A percentile compares a stretch with the other conserved stretches of the same genome.
phyloP scores from a whole-genome alignment of 208 protist species.

The Herpetomonas samuelpessoai region DNA sequence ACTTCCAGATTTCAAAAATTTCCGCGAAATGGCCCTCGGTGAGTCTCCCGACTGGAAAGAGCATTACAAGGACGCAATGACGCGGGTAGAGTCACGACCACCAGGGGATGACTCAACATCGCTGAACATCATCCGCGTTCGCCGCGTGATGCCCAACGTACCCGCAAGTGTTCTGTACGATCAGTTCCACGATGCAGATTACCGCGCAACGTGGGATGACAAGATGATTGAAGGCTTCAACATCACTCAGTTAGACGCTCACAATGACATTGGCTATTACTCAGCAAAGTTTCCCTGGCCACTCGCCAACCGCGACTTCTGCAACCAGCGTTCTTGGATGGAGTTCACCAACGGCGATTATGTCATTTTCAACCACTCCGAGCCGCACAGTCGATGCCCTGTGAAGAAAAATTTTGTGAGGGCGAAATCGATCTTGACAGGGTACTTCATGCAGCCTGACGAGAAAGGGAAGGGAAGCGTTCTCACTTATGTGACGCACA shows the following conservation, averaged over 20 bases:
- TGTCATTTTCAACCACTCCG: slow-evolving; percentile 92
- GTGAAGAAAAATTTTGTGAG: slow-evolving; percentile 75
- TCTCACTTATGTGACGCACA: slow-evolving; percentile 84
- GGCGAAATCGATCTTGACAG: slow-evolving; percentile 77
- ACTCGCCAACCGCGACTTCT: slow-evolving; percentile 88
- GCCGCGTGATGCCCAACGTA: slow-evolving; percentile 61
- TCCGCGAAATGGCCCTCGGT: slow-evolving; percentile 53
- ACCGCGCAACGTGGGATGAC: slow-evolving; percentile 81
- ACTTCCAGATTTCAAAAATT: slow-evolving; percentile 60
- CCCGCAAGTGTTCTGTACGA: slow-evolving; percentile 76
- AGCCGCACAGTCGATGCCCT: slow-evolving; percentile 70
- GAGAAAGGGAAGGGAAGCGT: slow-evolving; percentile 28
- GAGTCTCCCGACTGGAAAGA: slow-evolving; percentile 33
- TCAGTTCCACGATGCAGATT: slow-evolving; percentile 82
- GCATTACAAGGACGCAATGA: slow-evolving; percentile 41
- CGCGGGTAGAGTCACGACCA: slow-evolving; percentile 60
- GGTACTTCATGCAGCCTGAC: slow-evolving; percentile 78
- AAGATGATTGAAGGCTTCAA: slow-evolving; percentile 89
- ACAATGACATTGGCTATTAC: slow-evolving; percentile 93
- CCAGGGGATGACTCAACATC: slow-evolving; percentile 35
- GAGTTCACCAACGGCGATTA: slow-evolving; percentile 88
- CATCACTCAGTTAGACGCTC: slow-evolving; percentile 67
- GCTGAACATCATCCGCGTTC: slow-evolving; percentile 79
- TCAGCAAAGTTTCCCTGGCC: slow-evolving; percentile 83
- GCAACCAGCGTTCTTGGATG: slow-evolving; percentile 92